These are phyloP conservation scores for Physocladia obscura DNA, from an alignment of 192 early-diverging fungal genomes.

Conservation along the genomic window DNA sequence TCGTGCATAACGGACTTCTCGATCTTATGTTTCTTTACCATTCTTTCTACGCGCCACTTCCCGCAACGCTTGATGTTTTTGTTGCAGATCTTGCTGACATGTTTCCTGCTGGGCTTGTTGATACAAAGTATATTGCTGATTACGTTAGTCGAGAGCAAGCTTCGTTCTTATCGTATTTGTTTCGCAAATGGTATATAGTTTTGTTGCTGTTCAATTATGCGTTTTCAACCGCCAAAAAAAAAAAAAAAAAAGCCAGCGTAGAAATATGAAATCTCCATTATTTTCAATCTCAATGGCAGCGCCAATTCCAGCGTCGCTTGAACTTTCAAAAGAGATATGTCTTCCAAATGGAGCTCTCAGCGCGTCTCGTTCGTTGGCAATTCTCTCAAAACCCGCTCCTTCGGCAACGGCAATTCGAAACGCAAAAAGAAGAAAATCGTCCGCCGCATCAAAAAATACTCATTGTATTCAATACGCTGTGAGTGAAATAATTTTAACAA, in stretches of 20 bases:
- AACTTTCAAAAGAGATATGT: neutral
- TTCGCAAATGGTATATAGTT: no score
- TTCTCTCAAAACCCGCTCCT: neutral
- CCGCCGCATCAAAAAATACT: no score
- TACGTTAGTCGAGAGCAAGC: slow-evolving; percentile 61
- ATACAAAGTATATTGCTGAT: slow-evolving; percentile 89
- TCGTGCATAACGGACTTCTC: slow-evolving; percentile 91
- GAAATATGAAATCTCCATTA: no score
- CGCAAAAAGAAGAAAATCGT: slow-evolving; percentile 24
- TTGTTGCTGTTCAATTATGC: no score
- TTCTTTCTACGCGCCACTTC: slow-evolving; percentile 78
- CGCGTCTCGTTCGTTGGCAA: neutral
- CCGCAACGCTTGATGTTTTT: slow-evolving; percentile 68
- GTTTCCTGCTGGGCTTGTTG: slow-evolving; percentile 85
- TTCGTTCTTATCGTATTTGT: slow-evolving; percentile 72
- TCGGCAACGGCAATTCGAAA: no score
- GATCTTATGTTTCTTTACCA: slow-evolving; percentile 94
- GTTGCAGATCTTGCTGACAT: slow-evolving; percentile 73
- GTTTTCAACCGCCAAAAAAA: no score
- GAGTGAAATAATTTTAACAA: slow-evolving; percentile 35
- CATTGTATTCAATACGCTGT: slow-evolving; percentile 86
- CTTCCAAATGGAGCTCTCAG: slow-evolving; percentile 15
- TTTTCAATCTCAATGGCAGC: no score
- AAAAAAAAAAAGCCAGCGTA: no score
- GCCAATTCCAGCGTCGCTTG: no score